phyloP scores from a whole-genome alignment of 805 yeast species.

The Barnettozyma siamensis region DNA sequence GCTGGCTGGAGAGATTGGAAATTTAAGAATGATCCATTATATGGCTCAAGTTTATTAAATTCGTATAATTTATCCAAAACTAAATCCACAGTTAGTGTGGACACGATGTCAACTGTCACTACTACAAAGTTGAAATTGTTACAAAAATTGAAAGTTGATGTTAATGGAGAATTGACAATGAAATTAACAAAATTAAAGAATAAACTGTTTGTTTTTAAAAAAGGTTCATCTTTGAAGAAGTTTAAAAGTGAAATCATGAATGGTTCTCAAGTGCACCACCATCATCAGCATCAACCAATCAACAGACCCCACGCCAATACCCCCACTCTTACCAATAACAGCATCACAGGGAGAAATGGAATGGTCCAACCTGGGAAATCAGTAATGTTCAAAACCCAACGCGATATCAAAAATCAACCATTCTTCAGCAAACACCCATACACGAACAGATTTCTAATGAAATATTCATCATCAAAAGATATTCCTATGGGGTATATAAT shows the following conservation, averaged over 20 bases:
- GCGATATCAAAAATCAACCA: slow-evolving; percentile 26
- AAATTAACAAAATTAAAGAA: slow-evolving; percentile 8
- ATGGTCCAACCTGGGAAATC: no score
- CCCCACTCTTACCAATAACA: not conserved
- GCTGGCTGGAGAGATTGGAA: slow-evolving; percentile 97
- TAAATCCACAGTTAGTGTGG: slow-evolving; percentile 21
- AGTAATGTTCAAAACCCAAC: slow-evolving; percentile 4
- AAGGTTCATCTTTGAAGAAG: not conserved
- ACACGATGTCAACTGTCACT: slow-evolving; percentile 14
- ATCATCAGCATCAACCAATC: no score
- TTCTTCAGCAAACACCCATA: slow-evolving; percentile 47
- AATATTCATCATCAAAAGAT: slow-evolving; percentile 65
- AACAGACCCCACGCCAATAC: not conserved
- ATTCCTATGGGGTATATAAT: slow-evolving; percentile 72
- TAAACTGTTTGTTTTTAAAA: slow-evolving; percentile 3
- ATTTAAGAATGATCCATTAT: slow-evolving; percentile 64
- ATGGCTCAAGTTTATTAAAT: slow-evolving; percentile 35
- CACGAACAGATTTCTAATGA: slow-evolving; percentile 53
- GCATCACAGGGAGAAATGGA: no score
- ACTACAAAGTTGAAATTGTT: slow-evolving; percentile 12
- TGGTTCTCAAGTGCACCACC: no score
- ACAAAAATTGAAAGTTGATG: slow-evolving; percentile 8
- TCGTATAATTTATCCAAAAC: slow-evolving; percentile 24
- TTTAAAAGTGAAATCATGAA: not conserved
- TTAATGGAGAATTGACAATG: slow-evolving; percentile 6